phyloP scores from a whole-genome alignment of 108 stramenopile genomes.

The Discostella stelligeroides region DNA sequence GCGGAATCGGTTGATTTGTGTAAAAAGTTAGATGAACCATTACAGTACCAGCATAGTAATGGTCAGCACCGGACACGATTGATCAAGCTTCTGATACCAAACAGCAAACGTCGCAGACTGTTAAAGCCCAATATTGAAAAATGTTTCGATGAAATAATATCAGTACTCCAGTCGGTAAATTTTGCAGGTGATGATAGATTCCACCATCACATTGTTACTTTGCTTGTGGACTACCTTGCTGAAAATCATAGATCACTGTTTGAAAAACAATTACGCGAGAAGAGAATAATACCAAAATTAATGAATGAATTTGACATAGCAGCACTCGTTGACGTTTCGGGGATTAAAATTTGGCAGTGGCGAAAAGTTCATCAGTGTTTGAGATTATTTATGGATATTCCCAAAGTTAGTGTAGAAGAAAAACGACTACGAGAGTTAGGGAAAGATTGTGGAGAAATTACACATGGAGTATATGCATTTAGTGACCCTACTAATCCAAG shows the following conservation, averaged over 20 bases:
- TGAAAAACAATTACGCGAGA: background rate
- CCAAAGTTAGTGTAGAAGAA: background rate
- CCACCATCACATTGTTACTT: background rate
- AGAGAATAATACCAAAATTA: background rate
- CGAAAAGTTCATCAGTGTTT: conserved; percentile 2
- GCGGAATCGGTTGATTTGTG: no score
- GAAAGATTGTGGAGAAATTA: background rate
- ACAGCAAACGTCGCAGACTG: no score
- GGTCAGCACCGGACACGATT: no score
- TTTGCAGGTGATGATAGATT: background rate
- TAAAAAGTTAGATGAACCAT: no score
- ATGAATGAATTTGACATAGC: conserved; percentile 2
- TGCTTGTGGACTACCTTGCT: background rate
- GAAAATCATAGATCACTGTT: background rate
- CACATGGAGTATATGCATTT: background rate
- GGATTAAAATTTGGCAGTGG: conserved; percentile 9
- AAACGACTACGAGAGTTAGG: background rate
- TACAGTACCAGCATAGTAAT: no score
- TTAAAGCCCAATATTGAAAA: no score
- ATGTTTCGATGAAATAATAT: no score
- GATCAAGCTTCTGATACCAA: no score
- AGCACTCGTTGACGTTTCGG: conserved; percentile 1
- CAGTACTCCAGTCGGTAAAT: no score
- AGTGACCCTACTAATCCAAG: background rate
- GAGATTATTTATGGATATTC: conserved; percentile 1